phyloP scores from a whole-genome alignment of 768 basidiomycete species.

The Porphyrellus cyaneotinctus region DNA sequence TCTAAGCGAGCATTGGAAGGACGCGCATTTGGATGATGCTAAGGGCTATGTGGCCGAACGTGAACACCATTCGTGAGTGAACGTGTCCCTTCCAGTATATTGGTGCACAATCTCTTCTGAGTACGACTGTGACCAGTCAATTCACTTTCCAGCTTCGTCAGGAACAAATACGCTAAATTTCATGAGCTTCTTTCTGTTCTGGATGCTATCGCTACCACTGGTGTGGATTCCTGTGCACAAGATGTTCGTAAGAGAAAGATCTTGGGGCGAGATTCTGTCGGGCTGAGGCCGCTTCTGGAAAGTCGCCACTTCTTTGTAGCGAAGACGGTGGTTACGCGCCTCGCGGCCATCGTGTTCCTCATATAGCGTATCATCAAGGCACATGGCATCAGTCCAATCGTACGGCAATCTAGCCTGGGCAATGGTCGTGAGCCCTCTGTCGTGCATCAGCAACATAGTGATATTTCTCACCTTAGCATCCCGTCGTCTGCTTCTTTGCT shows the following conservation, averaged over 20 bases:
- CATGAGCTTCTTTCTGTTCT: slow-evolving; percentile 84
- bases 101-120: slow-evolving; percentile 4
- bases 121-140: slow-evolving; percentile 44
- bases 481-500: not conserved
- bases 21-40: slow-evolving; percentile 72
- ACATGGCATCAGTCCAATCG: slow-evolving; percentile 71
- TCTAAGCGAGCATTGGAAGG: slow-evolving; percentile 81
- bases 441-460: slow-evolving; percentile 76
- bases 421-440: slow-evolving; percentile 69
- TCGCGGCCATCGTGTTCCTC: slow-evolving; percentile 68
- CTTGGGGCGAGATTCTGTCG: not conserved
- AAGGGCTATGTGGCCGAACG: slow-evolving; percentile 70
- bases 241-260: slow-evolving; percentile 45
- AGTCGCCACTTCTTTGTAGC: slow-evolving; percentile 76
- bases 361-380: slow-evolving; percentile 77
- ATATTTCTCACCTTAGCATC: slow-evolving; percentile 60
- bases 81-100: not conserved
- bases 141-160: slow-evolving; percentile 63
- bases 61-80: slow-evolving; percentile 58
- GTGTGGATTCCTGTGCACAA: slow-evolving; percentile 83
- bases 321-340: slow-evolving; percentile 71
- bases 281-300: slow-evolving; percentile 14
- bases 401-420: slow-evolving; percentile 71
- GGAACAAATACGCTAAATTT: slow-evolving; percentile 75
- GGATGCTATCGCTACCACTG: slow-evolving; percentile 72